These are phyloP conservation scores for Epipyxis sp. DNA, from an alignment of 108 stramenopile species.

Conservation along the genomic window DNA sequence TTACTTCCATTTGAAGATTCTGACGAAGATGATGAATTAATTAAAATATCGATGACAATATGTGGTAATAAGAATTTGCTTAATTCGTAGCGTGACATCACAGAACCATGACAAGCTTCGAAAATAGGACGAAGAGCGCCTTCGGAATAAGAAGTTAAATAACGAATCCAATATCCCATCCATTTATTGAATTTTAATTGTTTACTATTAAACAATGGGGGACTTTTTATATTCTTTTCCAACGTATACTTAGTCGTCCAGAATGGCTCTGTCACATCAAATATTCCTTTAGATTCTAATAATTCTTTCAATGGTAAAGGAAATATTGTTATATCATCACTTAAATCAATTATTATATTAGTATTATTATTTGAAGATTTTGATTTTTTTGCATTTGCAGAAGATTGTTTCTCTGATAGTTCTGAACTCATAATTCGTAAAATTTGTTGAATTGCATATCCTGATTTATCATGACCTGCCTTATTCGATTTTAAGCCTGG, in stretches of 20 bases:
- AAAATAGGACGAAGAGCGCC: slow-evolving; percentile 3
- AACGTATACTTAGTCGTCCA: slow-evolving; percentile 11
- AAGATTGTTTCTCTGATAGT: neutral
- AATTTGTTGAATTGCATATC: slow-evolving; percentile 13
- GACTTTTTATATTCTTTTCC: neutral
- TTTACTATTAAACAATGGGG: neutral
- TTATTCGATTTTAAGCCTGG: slow-evolving; percentile 8
- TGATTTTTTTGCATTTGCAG: neutral
- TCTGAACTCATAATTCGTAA: neutral
- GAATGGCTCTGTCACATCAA: slow-evolving; percentile 6
- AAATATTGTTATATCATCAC: neutral
- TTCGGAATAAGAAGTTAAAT: neutral
- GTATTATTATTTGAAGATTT: neutral
- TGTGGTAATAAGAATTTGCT: slow-evolving; percentile 17
- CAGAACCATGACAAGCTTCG: neutral
- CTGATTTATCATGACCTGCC: neutral
- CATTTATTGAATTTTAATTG: too few relatives aligned
- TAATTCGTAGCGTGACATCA: neutral
- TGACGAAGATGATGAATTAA: neutral
- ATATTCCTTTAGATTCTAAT: neutral
- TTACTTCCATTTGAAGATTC: neutral
- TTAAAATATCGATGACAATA: neutral
- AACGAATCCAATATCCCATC: slow-evolving; percentile 22
- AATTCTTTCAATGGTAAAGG: neutral
- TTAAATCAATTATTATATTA: neutral